Conservation (phyloP, 768 basidiomycete species). For the Symmetrospora coprosmae region DNA sequence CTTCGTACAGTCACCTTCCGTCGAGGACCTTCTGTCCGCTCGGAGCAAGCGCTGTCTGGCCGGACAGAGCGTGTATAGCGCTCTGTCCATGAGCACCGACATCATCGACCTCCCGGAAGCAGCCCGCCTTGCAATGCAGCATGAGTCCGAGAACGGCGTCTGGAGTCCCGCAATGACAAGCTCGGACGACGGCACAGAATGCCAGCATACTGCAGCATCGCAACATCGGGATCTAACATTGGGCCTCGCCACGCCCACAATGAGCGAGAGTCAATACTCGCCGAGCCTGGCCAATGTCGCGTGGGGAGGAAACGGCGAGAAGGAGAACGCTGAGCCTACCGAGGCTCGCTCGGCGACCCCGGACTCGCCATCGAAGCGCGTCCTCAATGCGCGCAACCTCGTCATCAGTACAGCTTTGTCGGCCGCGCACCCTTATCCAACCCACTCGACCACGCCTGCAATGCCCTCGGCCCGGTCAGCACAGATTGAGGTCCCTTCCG, state of each 20-base stretch:
- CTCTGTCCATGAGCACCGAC: too few relatives aligned
- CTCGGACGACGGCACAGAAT: not conserved
- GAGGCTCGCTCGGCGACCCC: not conserved
- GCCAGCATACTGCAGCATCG: not conserved
- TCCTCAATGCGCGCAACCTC: constrained; percentile 18
- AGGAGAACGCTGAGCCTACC: not conserved
- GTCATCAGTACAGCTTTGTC: not conserved
- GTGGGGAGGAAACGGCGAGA: not conserved
- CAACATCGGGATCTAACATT: not conserved
- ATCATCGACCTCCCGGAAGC: constrained; percentile 5
- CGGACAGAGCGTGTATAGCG: too few relatives aligned
- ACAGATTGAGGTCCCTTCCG: not conserved
- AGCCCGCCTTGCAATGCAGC: constrained; percentile 6
- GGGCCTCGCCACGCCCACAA: not conserved
- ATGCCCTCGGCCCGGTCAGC: not conserved
- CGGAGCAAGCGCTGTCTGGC: constrained; percentile 10
- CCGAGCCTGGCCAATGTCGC: not conserved
- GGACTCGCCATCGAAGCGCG: not conserved
- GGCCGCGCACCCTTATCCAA: not conserved
- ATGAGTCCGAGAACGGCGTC: constrained; percentile 2
- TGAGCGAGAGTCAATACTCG: constrained; percentile 4
- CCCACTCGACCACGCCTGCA: not conserved
- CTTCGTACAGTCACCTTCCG: constrained; percentile 17
- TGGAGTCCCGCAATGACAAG: constrained; percentile 15
- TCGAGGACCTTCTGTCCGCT: constrained; percentile 17